phyloP scores from a whole-genome alignment of 179 eudicot species.

The Heliamphora ciliata region DNA sequence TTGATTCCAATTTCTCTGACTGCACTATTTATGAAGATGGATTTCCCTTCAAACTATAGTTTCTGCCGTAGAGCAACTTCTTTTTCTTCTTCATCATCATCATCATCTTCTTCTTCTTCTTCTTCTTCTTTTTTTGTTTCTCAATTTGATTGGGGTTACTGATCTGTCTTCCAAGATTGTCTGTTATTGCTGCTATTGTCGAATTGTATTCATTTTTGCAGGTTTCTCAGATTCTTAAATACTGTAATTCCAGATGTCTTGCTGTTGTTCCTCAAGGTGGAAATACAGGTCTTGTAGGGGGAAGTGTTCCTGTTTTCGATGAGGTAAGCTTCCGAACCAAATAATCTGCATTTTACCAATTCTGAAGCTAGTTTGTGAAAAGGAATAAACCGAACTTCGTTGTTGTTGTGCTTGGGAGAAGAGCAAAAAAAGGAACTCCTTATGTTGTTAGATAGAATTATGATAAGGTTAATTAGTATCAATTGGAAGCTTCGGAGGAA shows the following conservation, averaged over 20 bases:
- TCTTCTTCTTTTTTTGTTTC: not conserved
- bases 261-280: slow-evolving; percentile 99
- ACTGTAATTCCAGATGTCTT: slow-evolving; percentile 67
- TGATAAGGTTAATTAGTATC: not conserved
- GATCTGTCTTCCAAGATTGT: not conserved
- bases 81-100: no score
- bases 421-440: not conserved
- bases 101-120: no score
- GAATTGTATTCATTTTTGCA: slow-evolving; percentile 25
- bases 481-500: not conserved
- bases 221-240: slow-evolving; percentile 74
- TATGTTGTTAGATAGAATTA: not conserved
- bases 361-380: slow-evolving; percentile 3
- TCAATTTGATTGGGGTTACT: not conserved
- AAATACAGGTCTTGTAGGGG: slow-evolving; percentile 98
- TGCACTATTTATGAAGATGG: not conserved
- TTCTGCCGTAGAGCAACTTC: no score
- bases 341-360: not conserved
- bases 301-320: slow-evolving; percentile 95
- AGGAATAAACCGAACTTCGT: not conserved
- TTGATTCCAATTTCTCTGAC: not conserved
- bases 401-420: not conserved
- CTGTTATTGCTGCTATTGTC: slow-evolving; percentile 8
- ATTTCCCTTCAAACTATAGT: not conserved
- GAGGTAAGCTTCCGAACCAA: slow-evolving; percentile 48